Percentiles rank a stretch among this genome's conserved stretches.
phyloP scores from a whole-genome alignment of 257 asterid genomes.

The Haberlea rhodopensis region DNA sequence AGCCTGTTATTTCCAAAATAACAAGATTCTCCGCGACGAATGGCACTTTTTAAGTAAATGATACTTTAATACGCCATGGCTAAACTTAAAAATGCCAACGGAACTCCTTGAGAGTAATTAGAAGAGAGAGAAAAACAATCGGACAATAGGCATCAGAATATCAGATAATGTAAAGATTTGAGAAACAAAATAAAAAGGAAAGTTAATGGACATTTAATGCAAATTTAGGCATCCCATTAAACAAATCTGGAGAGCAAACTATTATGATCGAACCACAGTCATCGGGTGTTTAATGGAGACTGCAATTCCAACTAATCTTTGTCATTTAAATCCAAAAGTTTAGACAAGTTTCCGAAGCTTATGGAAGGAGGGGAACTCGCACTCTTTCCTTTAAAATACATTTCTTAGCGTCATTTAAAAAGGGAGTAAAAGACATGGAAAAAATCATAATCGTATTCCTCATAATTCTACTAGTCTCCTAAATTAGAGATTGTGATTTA shows the following conservation, averaged over 20 bases:
- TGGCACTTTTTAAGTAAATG: neutral
- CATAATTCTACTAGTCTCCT: too few relatives aligned
- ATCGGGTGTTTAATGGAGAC: neutral
- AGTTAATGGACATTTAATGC: neutral
- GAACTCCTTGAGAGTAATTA: neutral
- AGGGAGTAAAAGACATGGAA: too few relatives aligned
- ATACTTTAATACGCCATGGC: neutral
- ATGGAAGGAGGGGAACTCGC: neutral
- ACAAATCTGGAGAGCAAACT: neutral
- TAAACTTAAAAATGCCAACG: neutral
- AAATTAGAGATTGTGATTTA: too few relatives aligned
- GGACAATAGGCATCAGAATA: neutral
- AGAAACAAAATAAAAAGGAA: slow-evolving; percentile 4
- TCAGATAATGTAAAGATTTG: neutral
- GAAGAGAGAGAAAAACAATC: neutral
- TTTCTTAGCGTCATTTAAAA: neutral
- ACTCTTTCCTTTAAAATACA: neutral
- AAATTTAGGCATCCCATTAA: neutral
- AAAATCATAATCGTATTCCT: too few relatives aligned
- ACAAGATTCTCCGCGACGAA: neutral
- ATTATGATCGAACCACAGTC: neutral
- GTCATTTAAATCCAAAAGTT: neutral
- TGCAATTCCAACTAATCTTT: neutral
- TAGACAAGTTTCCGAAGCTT: neutral
- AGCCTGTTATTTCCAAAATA: slow-evolving; percentile 4